Conservation (phyloP, 2,329 filamentous ascomycete species). For the Monilinia fructigena region DNA sequence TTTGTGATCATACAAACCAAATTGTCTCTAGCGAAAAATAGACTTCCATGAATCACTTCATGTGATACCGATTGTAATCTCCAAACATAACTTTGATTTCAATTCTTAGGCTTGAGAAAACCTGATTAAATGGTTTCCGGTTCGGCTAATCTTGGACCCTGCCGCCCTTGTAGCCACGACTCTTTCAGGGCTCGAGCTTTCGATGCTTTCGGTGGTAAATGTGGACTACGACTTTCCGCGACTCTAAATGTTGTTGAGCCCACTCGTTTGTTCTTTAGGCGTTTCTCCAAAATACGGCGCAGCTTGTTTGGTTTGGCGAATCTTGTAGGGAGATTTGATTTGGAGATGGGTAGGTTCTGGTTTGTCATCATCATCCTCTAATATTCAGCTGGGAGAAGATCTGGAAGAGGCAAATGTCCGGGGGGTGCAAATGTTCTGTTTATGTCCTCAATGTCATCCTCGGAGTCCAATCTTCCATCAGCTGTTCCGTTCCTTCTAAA, state of each 20-base stretch:
- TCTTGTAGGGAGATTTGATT: constrained; percentile 7
- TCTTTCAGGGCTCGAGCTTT: constrained; percentile 36
- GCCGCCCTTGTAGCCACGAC: constrained; percentile 35
- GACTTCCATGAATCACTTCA: background rate
- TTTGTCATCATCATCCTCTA: constrained; percentile 34
- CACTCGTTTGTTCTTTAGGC: constrained; percentile 36
- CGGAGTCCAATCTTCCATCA: constrained; percentile 15
- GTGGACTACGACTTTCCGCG: constrained; percentile 26
- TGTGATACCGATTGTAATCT: background rate
- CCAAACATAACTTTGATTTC: constrained; percentile 7
- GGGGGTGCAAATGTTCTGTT: constrained; percentile 7
- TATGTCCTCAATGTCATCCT: constrained; percentile 19
- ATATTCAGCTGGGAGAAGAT: constrained; percentile 37
- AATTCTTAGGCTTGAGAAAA: constrained; percentile 33
- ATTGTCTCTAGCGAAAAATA: background rate
- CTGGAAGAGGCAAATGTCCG: constrained; percentile 29
- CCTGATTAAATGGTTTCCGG: constrained; percentile 34
- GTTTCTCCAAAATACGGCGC: constrained; percentile 32
- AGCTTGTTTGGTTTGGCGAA: constrained; percentile 37
- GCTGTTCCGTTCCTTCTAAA: constrained; percentile 18
- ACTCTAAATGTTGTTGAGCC: constrained; percentile 39
- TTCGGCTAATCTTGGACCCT: constrained; percentile 27
- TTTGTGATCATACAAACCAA: background rate
- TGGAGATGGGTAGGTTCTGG: background rate
- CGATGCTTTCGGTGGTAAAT: constrained; percentile 36